phyloP scores from a whole-genome alignment of 2,329 filamentous ascomycete genomes.

The Teratosphaeria destructans region DNA sequence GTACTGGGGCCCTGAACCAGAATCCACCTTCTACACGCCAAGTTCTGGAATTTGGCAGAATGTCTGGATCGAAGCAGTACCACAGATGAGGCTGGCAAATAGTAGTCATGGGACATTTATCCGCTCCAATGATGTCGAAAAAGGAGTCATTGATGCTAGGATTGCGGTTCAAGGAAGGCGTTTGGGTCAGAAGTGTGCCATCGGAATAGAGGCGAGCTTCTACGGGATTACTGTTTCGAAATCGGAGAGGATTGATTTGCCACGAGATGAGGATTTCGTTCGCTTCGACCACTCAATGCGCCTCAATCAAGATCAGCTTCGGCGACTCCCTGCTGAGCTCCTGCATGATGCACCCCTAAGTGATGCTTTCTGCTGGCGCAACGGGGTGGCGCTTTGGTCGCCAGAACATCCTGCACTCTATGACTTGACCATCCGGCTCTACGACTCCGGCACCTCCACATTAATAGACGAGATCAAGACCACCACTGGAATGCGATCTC shows the following conservation, averaged over 20 bases:
- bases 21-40: conserved; percentile 61
- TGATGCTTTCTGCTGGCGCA: conserved; percentile 36
- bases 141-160: conserved; percentile 41
- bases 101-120: conserved; percentile 50
- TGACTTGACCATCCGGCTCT: conserved; percentile 44
- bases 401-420: conserved; percentile 49
- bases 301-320: conserved; percentile 33
- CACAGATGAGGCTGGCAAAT: conserved; percentile 42
- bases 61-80: conserved; percentile 57
- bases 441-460: conserved; percentile 25
- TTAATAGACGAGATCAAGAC: conserved; percentile 49
- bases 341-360: conserved; percentile 26
- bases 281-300: conserved; percentile 40
- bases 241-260: conserved; percentile 33
- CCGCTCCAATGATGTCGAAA: conserved; percentile 43
- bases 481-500: conserved; percentile 50
- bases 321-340: conserved; percentile 30
- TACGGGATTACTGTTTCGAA: conserved; percentile 39
- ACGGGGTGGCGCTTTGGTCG: conserved; percentile 53
- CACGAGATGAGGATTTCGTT: conserved; percentile 41
- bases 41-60: conserved; percentile 67
- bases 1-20: conserved; percentile 48
- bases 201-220: conserved; percentile 47
- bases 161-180: conserved; percentile 42
- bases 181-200: conserved; percentile 36